Evolutionary conservation across 768 basidiomycete genomes (phyloP).

Genomic region (Galerina sulciceps): DNA sequence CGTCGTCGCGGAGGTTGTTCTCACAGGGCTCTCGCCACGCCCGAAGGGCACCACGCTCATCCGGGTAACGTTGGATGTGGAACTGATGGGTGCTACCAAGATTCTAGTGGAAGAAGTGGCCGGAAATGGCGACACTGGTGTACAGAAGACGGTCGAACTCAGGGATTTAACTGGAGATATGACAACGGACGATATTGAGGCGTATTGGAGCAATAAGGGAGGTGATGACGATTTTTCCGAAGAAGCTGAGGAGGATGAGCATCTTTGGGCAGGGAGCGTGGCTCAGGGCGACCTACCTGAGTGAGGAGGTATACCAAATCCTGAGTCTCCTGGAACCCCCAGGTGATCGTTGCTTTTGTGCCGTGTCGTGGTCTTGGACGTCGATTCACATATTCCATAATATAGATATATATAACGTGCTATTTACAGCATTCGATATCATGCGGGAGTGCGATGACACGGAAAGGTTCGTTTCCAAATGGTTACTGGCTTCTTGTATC

Average conservation of each 20-base stretch:
- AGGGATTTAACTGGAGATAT: constrained; percentile 7
- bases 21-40: not conserved
- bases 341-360: too few species aligned
- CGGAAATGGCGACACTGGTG: not conserved
- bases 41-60: not conserved
- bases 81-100: constrained; percentile 9
- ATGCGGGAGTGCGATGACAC: too few species aligned
- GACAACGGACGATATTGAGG: constrained; percentile 4
- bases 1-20: constrained; percentile 7
- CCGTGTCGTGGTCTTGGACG: too few species aligned
- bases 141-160: constrained; percentile 1
- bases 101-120: constrained; percentile 10
- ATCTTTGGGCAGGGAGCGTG: constrained; percentile 8
- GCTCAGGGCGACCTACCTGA: constrained; percentile 13
- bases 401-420: too few species aligned
- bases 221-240: not conserved
- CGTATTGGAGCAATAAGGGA: not conserved
- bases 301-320: constrained; percentile 1
- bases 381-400: too few species aligned
- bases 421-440: too few species aligned
- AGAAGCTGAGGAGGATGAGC: constrained; percentile 11
- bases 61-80: constrained; percentile 10
- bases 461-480: too few species aligned
- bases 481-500: too few species aligned
- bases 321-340: too few species aligned